Base-by-base conservation (phyloP, 495 filamentous ascomycete genomes). In the Amorphotheca resinae region DNA sequence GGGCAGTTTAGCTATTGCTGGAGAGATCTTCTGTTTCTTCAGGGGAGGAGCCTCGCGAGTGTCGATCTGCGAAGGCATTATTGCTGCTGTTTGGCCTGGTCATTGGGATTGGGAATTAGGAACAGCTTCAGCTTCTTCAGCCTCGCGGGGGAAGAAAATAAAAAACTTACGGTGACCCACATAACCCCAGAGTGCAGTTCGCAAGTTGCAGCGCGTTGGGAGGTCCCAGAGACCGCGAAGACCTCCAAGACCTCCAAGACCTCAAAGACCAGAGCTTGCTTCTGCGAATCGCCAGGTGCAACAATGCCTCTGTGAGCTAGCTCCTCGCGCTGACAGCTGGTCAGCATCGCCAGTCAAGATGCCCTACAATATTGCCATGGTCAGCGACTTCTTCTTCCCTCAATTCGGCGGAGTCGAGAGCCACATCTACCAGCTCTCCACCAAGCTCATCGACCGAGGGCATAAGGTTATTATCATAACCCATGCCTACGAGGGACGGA, bases 391-490 rank as follows among this genome's bases (percentile, higher is more conserved):
- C 74, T 98, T 98, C 75, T 98, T 89, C 55, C 91, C 91, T 17
- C 93, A 96, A 53, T 87, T 89, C 32, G 88, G 88, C 49, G 91
- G 91, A 35, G 76, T 98, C 45, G 91, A 98, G 69, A 91, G 84
- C 65, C 91, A 98, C 65, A 96, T 98, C 45, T 98, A 96, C 62
- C 91, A 98, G 63, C 70, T 98, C 30, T 91, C 91, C 26, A 84
- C 80, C 22, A 96, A 96, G 70, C 74, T 98, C 48, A 84, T 94
- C 39, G 93, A 98, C 59, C 82, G 91, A 18, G 91, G 91, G 23
- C 91, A 98, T 67, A 95, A 95, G 66, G 89, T 96, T 47, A 84
- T 98, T 43, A 84, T 98, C 53, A 87, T 98, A 56, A 98, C 93
- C 0, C 91, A 98, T 66, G 82, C 85, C n/a, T 95, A 98, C 59